Conservation (phyloP, 805 yeast species). For the Candida tammaniensis region DNA sequence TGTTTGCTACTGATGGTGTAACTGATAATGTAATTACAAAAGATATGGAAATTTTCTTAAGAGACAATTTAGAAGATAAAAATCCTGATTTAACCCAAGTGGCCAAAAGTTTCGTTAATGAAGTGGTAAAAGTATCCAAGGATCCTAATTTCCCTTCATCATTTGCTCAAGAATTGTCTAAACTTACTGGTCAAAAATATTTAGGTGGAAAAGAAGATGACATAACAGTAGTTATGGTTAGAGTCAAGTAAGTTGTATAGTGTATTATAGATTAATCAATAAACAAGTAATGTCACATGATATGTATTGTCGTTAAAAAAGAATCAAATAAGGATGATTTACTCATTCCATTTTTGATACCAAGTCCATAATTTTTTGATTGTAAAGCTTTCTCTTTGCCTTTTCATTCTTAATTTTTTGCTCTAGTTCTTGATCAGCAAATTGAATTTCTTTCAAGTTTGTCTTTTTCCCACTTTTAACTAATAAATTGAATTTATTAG, state of each 20-base stretch:
- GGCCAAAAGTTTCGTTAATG: conserved; percentile 56
- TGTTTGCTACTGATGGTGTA: conserved; percentile 93
- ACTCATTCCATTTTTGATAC: conserved; percentile 42
- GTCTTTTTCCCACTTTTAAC: conserved; percentile 7
- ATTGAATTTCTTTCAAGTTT: conserved; percentile 8
- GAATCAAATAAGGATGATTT: neutral
- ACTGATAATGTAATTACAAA: conserved; percentile 76
- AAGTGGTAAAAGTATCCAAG: conserved; percentile 66
- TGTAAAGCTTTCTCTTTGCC: conserved; percentile 49
- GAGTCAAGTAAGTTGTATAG: conserved; percentile 39
- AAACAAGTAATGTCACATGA: too few relatives aligned
- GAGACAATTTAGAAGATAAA: conserved; percentile 44
- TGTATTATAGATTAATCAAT: conserved; percentile 4
- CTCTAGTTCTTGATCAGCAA: conserved; percentile 49
- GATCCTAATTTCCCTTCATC: conserved; percentile 79
- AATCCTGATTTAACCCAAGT: conserved; percentile 41
- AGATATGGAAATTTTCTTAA: conserved; percentile 68
- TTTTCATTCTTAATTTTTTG: conserved; percentile 50
- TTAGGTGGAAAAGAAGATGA: conserved; percentile 96
- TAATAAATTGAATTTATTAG: conserved; percentile 8
- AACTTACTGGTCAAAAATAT: conserved; percentile 64
- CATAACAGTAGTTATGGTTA: conserved; percentile 76
- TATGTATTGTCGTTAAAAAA: too few relatives aligned
- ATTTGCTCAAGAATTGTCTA: conserved; percentile 74
- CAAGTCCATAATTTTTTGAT: conserved; percentile 54